Evolutionary conservation across 1,284 basidiomycete genomes (phyloP), one percentile per base, ranked within the genome.

Genomic region (Tremellales sp.): DNA sequence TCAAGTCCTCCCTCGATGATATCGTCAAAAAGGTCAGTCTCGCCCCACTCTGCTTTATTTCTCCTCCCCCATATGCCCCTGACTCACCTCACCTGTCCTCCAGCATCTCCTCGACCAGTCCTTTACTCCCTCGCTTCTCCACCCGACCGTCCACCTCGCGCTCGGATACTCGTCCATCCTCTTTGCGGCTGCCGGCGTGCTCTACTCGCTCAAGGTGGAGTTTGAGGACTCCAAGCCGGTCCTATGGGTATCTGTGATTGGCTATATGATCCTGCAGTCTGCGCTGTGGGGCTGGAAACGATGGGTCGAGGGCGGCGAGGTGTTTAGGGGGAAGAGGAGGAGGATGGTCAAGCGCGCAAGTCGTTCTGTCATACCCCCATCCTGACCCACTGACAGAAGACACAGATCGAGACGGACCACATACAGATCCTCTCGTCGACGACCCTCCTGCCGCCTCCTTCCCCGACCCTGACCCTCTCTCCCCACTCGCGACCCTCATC

Each of bases 1-100:
- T 95, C 68, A 94, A 94, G 76, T 83, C 84, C 60, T 83, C 91
- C 12, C 85, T 87, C 57, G 92, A 95, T 68, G 91, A 94, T 75
- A 84, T 85, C 32, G 75, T 94, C 53, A 89, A 87, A 72, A 83
- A 86, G 68, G 91, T 93, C 65, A 57, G 87, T 80, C 21, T 26
- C n/a, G 5, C 16, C 13, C 24, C 25, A 12, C 4, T 19, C 18
- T 2, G 41, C 1, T 5, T 24, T 38, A 31, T 8, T 26, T 18
- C 14, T 33, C 8, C 9, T 27, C 29, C 3, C 9, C 8, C n/a
- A 13, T 32, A 37, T 25, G 12, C 28, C n/a, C 27, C 28, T 10
- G 38, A 39, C 37, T 32, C n/a, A 39, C 19, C 37, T 10, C 22
- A 14, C 8, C 22, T 8, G 34, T 26, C 34, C 32, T 28, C 7